Evolutionary conservation across 129 eudicot genomes (phyloP).

Genomic region (Cynara cardunculus): DNA sequence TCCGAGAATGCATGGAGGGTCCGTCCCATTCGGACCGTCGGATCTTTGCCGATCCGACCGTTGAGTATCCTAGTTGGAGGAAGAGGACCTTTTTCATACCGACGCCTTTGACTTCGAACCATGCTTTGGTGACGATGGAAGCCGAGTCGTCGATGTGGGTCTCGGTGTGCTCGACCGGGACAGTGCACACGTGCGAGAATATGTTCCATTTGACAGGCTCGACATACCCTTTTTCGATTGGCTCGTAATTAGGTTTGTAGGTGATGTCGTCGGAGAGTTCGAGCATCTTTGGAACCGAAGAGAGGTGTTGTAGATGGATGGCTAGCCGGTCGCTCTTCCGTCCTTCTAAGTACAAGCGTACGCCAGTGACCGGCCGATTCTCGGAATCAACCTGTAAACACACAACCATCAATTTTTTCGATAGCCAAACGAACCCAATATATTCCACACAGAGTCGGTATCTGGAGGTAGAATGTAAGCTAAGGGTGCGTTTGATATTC

Average conservation of each 20-base stretch:
- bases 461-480: background rate
- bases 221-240: slow-evolving; percentile 51
- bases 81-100: slow-evolving; percentile 89
- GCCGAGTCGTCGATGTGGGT: slow-evolving; percentile 74
- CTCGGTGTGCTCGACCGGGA: slow-evolving; percentile 68
- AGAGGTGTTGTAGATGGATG: slow-evolving; percentile 92
- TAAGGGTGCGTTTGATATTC: too few species aligned
- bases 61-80: slow-evolving; percentile 78
- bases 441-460: too few species aligned
- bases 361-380: slow-evolving; percentile 82
- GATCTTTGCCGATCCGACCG: slow-evolving; percentile 63
- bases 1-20: slow-evolving; percentile 51
- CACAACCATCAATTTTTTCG: background rate
- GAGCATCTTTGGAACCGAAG: slow-evolving; percentile 61
- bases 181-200: slow-evolving; percentile 91
- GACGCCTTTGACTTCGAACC: slow-evolving; percentile 81
- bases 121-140: slow-evolving; percentile 84
- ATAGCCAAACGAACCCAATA: too few species aligned
- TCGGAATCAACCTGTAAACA: slow-evolving; percentile 75
- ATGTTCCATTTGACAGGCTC: slow-evolving; percentile 94
- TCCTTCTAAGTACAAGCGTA: slow-evolving; percentile 91
- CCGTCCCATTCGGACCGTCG: slow-evolving; percentile 95
- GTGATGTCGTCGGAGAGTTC: slow-evolving; percentile 57
- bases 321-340: slow-evolving; percentile 82
- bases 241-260: slow-evolving; percentile 52